Evolutionary conservation across 1,284 basidiomycete species (phyloP), one percentile per base, ranked within the genome.

Genomic region (Schizophyllum commune): DNA sequence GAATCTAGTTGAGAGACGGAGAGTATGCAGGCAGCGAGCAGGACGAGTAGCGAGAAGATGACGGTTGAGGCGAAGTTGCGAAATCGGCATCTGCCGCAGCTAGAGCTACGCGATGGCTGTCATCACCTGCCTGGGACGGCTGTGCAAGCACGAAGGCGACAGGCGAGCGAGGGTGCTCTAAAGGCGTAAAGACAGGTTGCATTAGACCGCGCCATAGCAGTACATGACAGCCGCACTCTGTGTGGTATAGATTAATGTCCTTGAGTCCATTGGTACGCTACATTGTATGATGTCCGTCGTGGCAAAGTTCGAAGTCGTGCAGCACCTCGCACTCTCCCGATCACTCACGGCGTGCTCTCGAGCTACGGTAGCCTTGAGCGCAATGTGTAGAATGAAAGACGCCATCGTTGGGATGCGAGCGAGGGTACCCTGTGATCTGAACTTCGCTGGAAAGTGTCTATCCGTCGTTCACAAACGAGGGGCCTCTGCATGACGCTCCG

Each of bases 401-500:
- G 27, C 27, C 27, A 27, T 27, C 27, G 5, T 27, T 27, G 27
- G 27, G 27, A 2, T 27, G 17, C 39, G 13, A 47, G 17, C 39
- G 39, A 47, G 17, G 8, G 39, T 27, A 47, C 3, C 8, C 39
- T 47, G 39, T 8, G 39, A 17, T 17, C 9, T 13, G 9, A 11
- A 47, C 39, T 11, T 11, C 39, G 13, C 9, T 47, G 39, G 39
- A 47, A 47, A 11, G 39, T 47, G 39, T 27, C 27, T 5, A 27
- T 27, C 5, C 13, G 39, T 11, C 39, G 39, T 15, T 55, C 53
- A 55, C 19, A 55, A 19, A 11, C 27, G 19, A 55, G 53, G 53
- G 11, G 19, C 27, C 53, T 55, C 53, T 27, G 53, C 27, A 11
- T 15, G 19, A 55, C 73, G 75, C 51, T 75, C 76, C 5, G 78